A percentile compares a stretch with the other conserved stretches of the same genome.
These are phyloP conservation scores for Oryza brachyantha DNA, from an alignment of 176 grass and related monocot genomes.

Conservation along the genomic window DNA sequence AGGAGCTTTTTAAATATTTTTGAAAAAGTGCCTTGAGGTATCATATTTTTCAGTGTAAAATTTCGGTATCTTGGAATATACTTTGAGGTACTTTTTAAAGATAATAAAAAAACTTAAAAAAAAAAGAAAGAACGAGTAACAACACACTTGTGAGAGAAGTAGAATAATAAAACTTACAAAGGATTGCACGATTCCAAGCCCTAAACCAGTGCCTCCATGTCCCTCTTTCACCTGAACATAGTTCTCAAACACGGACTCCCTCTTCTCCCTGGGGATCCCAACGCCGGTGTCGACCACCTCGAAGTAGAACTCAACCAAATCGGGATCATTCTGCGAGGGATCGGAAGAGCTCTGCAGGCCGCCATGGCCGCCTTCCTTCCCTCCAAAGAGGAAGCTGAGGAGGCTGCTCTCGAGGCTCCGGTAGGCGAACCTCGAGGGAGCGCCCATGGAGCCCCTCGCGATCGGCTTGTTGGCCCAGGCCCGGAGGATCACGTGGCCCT, in stretches of 20 bases:
- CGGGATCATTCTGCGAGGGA: constrained; percentile 23
- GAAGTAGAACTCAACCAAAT: constrained; percentile 56
- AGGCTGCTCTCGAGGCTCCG: neutral
- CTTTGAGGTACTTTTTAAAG: no score
- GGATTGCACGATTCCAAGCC: constrained; percentile 90
- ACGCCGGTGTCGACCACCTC: constrained; percentile 75
- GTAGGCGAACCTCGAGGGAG: constrained; percentile 29
- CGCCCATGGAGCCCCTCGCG: neutral
- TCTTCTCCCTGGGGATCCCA: constrained; percentile 69
- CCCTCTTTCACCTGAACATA: constrained; percentile 76
- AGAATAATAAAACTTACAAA: constrained; percentile 42
- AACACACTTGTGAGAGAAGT: neutral
- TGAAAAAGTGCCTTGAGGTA: no score
- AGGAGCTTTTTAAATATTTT: no score
- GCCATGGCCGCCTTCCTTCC: neutral
- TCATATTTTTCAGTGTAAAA: no score
- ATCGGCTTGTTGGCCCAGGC: constrained; percentile 61
- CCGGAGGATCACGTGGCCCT: constrained; percentile 54
- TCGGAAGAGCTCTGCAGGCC: neutral
- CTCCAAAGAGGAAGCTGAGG: constrained; percentile 5
- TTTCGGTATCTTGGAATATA: no score
- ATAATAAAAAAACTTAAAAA: no score
- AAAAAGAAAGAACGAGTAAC: neutral
- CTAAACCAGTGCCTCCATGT: constrained; percentile 69
- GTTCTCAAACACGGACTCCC: constrained; percentile 73